A percentile compares a stretch with the other conserved stretches of the same genome.
Conservation (phyloP, 1,284 basidiomycete genomes). For the Polyporus tsugae region DNA sequence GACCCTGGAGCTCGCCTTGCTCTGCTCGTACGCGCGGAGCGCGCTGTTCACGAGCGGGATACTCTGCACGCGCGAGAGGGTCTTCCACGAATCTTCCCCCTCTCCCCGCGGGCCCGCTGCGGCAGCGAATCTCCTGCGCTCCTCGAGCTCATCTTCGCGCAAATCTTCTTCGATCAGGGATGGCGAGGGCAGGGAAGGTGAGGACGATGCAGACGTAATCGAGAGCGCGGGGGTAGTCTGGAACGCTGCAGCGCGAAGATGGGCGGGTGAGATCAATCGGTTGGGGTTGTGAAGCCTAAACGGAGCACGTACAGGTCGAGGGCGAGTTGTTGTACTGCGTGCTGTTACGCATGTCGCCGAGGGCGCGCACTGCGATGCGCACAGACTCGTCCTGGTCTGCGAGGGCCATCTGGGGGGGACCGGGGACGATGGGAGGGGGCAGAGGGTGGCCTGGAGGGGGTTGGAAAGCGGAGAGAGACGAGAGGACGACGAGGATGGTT, state of each 20-base stretch:
- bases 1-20: constrained; percentile 80
- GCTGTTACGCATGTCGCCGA: constrained; percentile 74
- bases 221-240: constrained; percentile 49
- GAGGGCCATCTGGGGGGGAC: constrained; percentile 37
- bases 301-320: constrained; percentile 40
- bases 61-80: constrained; percentile 59
- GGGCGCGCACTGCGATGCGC: constrained; percentile 70
- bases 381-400: constrained; percentile 62
- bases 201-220: constrained; percentile 43
- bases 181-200: constrained; percentile 43
- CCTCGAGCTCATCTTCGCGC: constrained; percentile 24
- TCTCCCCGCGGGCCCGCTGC: constrained; percentile 13
- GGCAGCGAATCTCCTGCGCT: constrained; percentile 14
- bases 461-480: constrained; percentile 9
- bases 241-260: constrained; percentile 36
- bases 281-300: constrained; percentile 13
- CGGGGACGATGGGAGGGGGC: constrained; percentile 1
- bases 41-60: constrained; percentile 74
- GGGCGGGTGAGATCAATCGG: constrained; percentile 6
- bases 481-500: constrained; percentile 8
- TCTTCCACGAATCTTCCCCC: constrained; percentile 44
- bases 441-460: constrained; percentile 5
- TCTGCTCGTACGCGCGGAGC: constrained; percentile 76
- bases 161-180: constrained; percentile 34
- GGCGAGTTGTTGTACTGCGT: constrained; percentile 39